phyloP scores from a whole-genome alignment of 441 rosid species.

The Hura crepitans region DNA sequence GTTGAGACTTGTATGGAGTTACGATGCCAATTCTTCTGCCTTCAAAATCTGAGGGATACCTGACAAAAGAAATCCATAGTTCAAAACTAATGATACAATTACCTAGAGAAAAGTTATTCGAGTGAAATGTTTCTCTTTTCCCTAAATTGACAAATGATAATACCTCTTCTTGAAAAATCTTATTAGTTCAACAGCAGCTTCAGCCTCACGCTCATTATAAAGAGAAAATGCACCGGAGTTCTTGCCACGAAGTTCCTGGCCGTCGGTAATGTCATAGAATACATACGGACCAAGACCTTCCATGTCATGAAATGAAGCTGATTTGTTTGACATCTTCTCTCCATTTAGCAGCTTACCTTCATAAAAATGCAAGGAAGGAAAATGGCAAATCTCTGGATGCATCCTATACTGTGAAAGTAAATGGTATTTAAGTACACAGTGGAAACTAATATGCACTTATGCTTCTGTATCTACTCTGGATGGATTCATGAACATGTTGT shows the following conservation, averaged over 20 bases:
- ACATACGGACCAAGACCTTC: constrained; percentile 73
- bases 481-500: background rate
- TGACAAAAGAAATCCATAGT: constrained; percentile 24
- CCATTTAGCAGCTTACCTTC: constrained; percentile 85
- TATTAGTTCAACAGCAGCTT: constrained; percentile 82
- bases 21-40: constrained; percentile 81
- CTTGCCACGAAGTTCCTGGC: constrained; percentile 73
- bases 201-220: constrained; percentile 85
- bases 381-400: constrained; percentile 91
- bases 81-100: constrained; percentile 7
- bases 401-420: constrained; percentile 78
- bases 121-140: background rate
- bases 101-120: background rate
- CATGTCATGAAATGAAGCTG: constrained; percentile 67
- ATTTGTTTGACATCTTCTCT: constrained; percentile 56
- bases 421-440: constrained; percentile 21
- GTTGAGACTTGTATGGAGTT: constrained; percentile 91
- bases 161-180: constrained; percentile 71
- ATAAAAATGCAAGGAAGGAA: constrained; percentile 91
- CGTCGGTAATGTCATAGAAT: constrained; percentile 77
- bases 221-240: constrained; percentile 72
- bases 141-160: constrained; percentile 1
- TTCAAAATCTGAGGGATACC: constrained; percentile 79
- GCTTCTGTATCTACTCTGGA: background rate
- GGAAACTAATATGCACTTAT: background rate